Percentiles rank a stretch among this genome's conserved stretches.
phyloP scores from a whole-genome alignment of 441 rosid genomes.

The Syzygium malaccense region DNA sequence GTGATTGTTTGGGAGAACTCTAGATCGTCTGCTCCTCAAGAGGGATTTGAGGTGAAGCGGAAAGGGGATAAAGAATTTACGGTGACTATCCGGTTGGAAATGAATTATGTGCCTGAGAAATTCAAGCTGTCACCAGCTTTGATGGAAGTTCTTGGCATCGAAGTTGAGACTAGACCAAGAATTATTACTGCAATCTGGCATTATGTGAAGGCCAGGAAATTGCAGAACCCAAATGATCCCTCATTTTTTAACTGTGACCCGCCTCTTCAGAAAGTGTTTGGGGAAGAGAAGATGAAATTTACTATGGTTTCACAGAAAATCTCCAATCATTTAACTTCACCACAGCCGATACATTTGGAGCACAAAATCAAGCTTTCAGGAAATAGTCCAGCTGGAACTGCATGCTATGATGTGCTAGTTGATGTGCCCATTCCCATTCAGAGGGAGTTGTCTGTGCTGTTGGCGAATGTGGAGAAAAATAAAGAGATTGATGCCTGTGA shows the following conservation, averaged over 20 bases:
- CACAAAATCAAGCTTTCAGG: constrained; percentile 93
- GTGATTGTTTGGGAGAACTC: constrained; percentile 83
- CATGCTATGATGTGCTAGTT: constrained; percentile 90
- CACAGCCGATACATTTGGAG: constrained; percentile 85
- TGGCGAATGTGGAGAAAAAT: constrained; percentile 81
- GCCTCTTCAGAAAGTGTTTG: constrained; percentile 84
- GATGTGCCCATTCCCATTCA: constrained; percentile 88
- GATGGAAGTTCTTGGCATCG: constrained; percentile 88
- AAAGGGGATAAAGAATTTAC: constrained; percentile 86
- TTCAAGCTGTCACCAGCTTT: constrained; percentile 83
- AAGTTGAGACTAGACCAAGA: constrained; percentile 88
- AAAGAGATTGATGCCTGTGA: constrained; percentile 92
- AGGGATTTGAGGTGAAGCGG: constrained; percentile 97
- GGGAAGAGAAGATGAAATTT: constrained; percentile 81
- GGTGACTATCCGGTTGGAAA: constrained; percentile 72
- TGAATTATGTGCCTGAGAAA: constrained; percentile 86
- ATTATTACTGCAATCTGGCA: constrained; percentile 92
- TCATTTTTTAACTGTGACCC: constrained; percentile 76
- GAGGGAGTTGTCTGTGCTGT: constrained; percentile 65
- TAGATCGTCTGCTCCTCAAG: constrained; percentile 80
- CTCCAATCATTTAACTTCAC: constrained; percentile 63
- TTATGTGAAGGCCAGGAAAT: constrained; percentile 87
- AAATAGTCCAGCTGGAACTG: constrained; percentile 66
- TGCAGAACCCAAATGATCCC: constrained; percentile 87
- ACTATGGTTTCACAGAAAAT: constrained; percentile 82